Percentiles rank a stretch among this genome's conserved stretches.
phyloP scores from a whole-genome alignment of 129 eudicot species.

The Sambucus nigra region DNA sequence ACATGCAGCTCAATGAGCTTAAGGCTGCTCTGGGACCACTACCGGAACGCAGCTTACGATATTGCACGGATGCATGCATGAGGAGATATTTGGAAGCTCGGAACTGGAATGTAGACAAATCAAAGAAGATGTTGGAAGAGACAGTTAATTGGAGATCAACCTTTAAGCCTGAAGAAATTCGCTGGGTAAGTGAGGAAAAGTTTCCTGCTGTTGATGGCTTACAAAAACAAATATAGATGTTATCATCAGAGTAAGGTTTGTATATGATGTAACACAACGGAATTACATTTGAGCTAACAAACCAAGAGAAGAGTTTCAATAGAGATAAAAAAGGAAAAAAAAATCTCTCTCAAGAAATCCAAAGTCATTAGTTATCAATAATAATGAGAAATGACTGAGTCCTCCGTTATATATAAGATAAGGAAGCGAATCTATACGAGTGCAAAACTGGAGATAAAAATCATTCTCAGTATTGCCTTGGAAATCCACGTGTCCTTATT shows the following conservation, averaged over 20 bases:
- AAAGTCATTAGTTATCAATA: too few species aligned
- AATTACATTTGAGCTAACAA: too few species aligned
- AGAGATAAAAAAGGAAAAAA: too few species aligned
- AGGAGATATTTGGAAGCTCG: conserved; percentile 52
- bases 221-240: not conserved
- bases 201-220: not conserved
- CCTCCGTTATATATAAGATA: too few species aligned
- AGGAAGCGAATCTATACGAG: too few species aligned
- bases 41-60: conserved; percentile 25
- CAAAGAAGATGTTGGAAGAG: conserved; percentile 57
- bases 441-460: too few species aligned
- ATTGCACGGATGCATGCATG: conserved; percentile 40
- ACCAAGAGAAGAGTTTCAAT: too few species aligned
- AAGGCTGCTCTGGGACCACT: conserved; percentile 33
- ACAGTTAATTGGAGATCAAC: conserved; percentile 41
- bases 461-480: too few species aligned
- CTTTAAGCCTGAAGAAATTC: conserved; percentile 54
- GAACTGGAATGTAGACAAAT: conserved; percentile 54
- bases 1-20: conserved; percentile 30
- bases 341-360: too few species aligned
- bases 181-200: conserved; percentile 36
- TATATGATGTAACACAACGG: too few species aligned
- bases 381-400: too few species aligned
- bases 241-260: not conserved
- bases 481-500: too few species aligned